Conservation (phyloP, 768 basidiomycete genomes). For the Mycena crocata region DNA sequence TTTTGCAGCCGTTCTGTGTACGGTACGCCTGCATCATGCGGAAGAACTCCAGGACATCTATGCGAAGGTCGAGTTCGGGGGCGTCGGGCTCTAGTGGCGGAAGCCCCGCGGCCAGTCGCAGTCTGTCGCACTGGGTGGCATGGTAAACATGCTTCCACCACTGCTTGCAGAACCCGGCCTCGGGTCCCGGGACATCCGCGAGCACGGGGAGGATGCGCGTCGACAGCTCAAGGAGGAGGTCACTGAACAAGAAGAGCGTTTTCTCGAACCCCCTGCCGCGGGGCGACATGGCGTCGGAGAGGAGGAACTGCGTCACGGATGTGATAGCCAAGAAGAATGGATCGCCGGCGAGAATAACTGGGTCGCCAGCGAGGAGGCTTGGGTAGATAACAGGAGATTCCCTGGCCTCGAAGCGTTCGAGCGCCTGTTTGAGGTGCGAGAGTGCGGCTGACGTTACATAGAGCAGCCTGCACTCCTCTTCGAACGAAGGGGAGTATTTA, state of each 20-base stretch:
- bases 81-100: slow-evolving; percentile 1
- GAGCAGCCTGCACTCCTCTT: no score
- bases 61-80: background rate
- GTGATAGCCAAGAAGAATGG: slow-evolving; percentile 18
- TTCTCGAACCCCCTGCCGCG: slow-evolving; percentile 1
- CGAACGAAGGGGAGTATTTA: slow-evolving; percentile 3
- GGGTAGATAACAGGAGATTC: no score
- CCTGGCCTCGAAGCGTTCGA: slow-evolving; percentile 10
- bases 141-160: slow-evolving; percentile 5
- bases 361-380: no score
- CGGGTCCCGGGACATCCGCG: slow-evolving; percentile 10
- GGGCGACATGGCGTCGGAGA: background rate
- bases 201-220: slow-evolving; percentile 10
- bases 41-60: background rate
- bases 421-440: slow-evolving; percentile 18
- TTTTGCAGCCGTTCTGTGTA: background rate
- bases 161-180: slow-evolving; percentile 11
- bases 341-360: no score
- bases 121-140: slow-evolving; percentile 4
- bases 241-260: slow-evolving; percentile 6
- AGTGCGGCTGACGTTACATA: background rate
- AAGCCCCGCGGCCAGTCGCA: no score
- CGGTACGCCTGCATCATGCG: background rate
- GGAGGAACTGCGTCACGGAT: slow-evolving; percentile 13
- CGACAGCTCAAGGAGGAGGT: background rate